phyloP scores from a whole-genome alignment of 768 basidiomycete species.

The Trametes cinnabarina region DNA sequence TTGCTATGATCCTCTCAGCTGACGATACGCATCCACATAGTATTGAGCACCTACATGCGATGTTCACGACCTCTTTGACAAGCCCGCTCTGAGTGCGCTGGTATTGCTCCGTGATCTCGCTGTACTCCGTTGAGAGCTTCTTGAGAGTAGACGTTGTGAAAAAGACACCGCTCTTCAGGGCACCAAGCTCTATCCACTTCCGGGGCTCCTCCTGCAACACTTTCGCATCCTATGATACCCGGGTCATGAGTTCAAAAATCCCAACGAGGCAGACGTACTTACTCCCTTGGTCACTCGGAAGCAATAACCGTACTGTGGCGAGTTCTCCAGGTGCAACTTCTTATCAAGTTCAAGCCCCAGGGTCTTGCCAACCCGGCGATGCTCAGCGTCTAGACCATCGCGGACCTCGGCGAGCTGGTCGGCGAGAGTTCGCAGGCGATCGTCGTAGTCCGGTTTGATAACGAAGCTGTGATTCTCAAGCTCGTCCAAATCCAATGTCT shows the following conservation, averaged over 20 bases:
- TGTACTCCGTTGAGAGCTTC: constrained; percentile 66
- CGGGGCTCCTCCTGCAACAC: constrained; percentile 52
- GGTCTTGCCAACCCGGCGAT: constrained; percentile 63
- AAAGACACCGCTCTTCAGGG: constrained; percentile 81
- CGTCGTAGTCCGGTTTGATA: constrained; percentile 91
- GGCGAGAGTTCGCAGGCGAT: constrained; percentile 64
- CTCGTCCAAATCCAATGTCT: constrained; percentile 88
- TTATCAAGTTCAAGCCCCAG: constrained; percentile 85
- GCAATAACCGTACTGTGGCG: constrained; percentile 84
- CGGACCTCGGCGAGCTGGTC: constrained; percentile 65
- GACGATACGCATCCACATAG: not conserved
- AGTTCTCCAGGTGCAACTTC: constrained; percentile 94
- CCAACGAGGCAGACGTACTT: constrained; percentile 25
- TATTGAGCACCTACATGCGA: constrained; percentile 64
- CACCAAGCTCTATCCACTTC: constrained; percentile 80
- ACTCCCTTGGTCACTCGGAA: constrained; percentile 92
- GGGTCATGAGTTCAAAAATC: not conserved
- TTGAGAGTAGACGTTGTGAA: constrained; percentile 83
- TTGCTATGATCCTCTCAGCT: constrained; percentile 51
- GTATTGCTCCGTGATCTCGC: constrained; percentile 67
- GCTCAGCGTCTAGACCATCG: constrained; percentile 82
- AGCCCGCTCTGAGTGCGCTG: constrained; percentile 72
- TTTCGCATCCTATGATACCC: constrained; percentile 67
- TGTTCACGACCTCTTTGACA: constrained; percentile 90
- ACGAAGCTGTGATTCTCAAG: constrained; percentile 84